Conservation (phyloP, 2,329 filamentous ascomycete species). For the Aureobasidium sp. region DNA sequence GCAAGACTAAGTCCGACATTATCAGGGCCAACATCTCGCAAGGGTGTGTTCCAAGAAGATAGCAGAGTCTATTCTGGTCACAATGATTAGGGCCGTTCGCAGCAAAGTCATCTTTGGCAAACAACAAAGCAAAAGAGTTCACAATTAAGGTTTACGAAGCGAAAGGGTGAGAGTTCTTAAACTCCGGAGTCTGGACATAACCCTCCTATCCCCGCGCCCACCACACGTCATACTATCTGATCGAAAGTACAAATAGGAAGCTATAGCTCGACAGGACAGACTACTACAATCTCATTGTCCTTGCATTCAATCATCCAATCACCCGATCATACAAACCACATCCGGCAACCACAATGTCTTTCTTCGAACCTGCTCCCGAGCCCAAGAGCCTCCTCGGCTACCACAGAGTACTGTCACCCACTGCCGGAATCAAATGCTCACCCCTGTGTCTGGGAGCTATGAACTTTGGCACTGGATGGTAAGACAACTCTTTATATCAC, state of each 20-base stretch:
- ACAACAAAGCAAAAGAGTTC: too few relatives aligned
- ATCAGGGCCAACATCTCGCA: too few relatives aligned
- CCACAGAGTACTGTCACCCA: constrained; percentile 24
- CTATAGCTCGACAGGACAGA: neutral
- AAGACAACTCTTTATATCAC: too few relatives aligned
- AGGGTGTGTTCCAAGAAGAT: too few relatives aligned
- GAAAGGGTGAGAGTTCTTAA: neutral
- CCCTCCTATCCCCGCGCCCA: neutral
- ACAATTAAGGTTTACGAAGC: too few relatives aligned
- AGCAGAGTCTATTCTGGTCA: too few relatives aligned
- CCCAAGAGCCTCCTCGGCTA: constrained; percentile 24
- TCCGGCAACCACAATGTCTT: constrained; percentile 21
- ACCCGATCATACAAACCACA: neutral
- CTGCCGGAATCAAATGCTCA: constrained; percentile 33
- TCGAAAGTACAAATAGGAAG: neutral
- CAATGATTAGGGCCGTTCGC: too few relatives aligned
- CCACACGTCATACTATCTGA: neutral
- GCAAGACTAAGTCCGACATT: too few relatives aligned
- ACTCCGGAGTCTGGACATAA: neutral
- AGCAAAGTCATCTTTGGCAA: too few relatives aligned
- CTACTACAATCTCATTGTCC: neutral
- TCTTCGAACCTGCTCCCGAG: constrained; percentile 24
- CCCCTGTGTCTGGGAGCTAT: constrained; percentile 64
- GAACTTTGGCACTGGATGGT: constrained; percentile 69
- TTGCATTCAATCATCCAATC: too few relatives aligned